Percentiles rank a stretch among this genome's conserved stretches.
phyloP scores from a whole-genome alignment of 2,329 filamentous ascomycete genomes.

The Pyrenophora seminiperda region DNA sequence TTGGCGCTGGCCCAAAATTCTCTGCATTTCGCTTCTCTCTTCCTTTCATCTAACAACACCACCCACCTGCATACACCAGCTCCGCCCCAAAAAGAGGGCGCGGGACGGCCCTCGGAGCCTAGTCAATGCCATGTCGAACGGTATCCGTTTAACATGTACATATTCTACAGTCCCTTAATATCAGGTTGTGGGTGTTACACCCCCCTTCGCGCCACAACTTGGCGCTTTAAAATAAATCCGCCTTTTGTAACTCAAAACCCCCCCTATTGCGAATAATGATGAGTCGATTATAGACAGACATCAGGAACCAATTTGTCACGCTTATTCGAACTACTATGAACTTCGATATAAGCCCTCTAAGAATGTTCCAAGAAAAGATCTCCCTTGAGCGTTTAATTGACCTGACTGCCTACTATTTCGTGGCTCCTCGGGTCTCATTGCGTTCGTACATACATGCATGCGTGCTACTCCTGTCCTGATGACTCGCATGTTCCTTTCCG shows the following conservation, averaged over 20 bases:
- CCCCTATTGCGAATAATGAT: too few species aligned
- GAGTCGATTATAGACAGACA: neutral
- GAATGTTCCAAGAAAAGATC: slow-evolving; percentile 48
- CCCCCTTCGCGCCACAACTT: too few species aligned
- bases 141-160: too few species aligned
- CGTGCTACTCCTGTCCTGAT: too few species aligned
- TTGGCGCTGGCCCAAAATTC: slow-evolving; percentile 13
- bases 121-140: too few species aligned
- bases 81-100: too few species aligned
- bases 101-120: too few species aligned
- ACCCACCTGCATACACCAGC: neutral
- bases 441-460: slow-evolving; percentile 37
- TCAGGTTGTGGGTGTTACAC: too few species aligned
- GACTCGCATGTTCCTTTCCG: too few species aligned
- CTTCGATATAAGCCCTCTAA: slow-evolving; percentile 49
- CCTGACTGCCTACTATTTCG: slow-evolving; percentile 37
- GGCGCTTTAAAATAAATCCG: too few species aligned
- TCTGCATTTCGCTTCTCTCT: slow-evolving; percentile 2
- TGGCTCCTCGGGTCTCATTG: slow-evolving; percentile 48
- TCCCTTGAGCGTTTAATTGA: slow-evolving; percentile 47
- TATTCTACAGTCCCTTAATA: too few species aligned
- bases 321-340: slow-evolving; percentile 44
- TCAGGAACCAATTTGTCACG: slow-evolving; percentile 50
- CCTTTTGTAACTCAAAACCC: too few species aligned
- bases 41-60: neutral